A percentile compares a stretch with the other conserved stretches of the same genome.
These are phyloP conservation scores for Ophiostoma montium DNA, from an alignment of 2,329 filamentous ascomycete species.

Conservation along the genomic window DNA sequence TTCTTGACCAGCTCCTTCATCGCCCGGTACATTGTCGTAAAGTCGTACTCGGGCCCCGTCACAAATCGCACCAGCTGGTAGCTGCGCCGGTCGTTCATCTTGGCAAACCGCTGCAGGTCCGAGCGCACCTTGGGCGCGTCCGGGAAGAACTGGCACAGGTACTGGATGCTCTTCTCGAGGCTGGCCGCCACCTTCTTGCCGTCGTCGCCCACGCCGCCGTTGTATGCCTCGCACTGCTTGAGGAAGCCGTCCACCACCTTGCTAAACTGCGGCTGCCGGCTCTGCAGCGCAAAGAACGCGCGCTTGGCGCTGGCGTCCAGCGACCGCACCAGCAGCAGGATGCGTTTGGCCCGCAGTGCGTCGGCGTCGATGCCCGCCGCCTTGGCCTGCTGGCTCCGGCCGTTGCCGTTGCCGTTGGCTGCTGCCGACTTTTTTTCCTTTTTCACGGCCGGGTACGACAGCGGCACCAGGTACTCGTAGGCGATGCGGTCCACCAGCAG, in stretches of 20 bases:
- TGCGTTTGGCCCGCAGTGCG: slow-evolving; percentile 67
- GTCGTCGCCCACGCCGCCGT: slow-evolving; percentile 69
- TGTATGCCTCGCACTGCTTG: slow-evolving; percentile 74
- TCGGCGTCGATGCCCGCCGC: slow-evolving; percentile 45
- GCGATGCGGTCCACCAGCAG: slow-evolving; percentile 70
- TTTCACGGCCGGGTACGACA: slow-evolving; percentile 64
- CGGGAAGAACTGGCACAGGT: slow-evolving; percentile 60
- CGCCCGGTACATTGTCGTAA: slow-evolving; percentile 77
- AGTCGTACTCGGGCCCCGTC: slow-evolving; percentile 75
- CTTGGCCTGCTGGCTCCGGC: slow-evolving; percentile 17
- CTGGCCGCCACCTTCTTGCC: slow-evolving; percentile 55
- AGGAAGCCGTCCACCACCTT: slow-evolving; percentile 64
- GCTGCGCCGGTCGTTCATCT: slow-evolving; percentile 73
- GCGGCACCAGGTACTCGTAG: slow-evolving; percentile 76
- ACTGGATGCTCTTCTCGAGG: slow-evolving; percentile 59
- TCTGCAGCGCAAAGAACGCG: slow-evolving; percentile 79
- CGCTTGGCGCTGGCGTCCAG: slow-evolving; percentile 66
- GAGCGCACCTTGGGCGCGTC: slow-evolving; percentile 57
- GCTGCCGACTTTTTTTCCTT: slow-evolving; percentile 45
- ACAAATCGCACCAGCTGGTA: slow-evolving; percentile 84
- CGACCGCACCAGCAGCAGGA: slow-evolving; percentile 66
- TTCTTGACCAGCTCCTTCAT: slow-evolving; percentile 82
- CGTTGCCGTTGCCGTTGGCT: slow-evolving; percentile 24
- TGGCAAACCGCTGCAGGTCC: slow-evolving; percentile 83
- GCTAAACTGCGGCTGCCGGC: slow-evolving; percentile 60